These are phyloP conservation scores for Penicillium salamii DNA, from an alignment of 495 filamentous ascomycete genomes.

Conservation along the genomic window DNA sequence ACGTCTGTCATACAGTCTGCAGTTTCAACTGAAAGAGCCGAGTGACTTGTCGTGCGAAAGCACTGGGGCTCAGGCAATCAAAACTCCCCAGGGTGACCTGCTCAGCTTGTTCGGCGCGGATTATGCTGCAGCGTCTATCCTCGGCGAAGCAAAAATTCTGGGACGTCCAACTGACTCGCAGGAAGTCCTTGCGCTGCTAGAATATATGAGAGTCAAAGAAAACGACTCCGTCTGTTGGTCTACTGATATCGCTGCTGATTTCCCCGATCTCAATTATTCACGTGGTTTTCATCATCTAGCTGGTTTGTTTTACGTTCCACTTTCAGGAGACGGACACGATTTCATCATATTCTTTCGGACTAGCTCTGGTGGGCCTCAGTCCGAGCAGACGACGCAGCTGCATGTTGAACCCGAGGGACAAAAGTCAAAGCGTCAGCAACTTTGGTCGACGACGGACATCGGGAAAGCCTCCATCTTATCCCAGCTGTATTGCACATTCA, in stretches of 20 bases:
- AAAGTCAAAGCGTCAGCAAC: neutral
- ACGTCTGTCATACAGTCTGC: constrained; percentile 74
- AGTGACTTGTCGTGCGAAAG: neutral
- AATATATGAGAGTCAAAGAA: constrained; percentile 70
- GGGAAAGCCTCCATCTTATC: constrained; percentile 86
- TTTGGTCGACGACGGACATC: constrained; percentile 49
- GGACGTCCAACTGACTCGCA: constrained; percentile 71
- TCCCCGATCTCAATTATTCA: constrained; percentile 73
- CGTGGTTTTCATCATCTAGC: constrained; percentile 75
- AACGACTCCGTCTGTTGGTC: constrained; percentile 71
- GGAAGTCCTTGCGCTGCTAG: constrained; percentile 74
- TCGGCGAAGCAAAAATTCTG: constrained; percentile 79
- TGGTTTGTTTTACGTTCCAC: constrained; percentile 73
- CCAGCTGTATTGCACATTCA: constrained; percentile 81
- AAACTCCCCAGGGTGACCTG: constrained; percentile 14
- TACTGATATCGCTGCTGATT: constrained; percentile 69
- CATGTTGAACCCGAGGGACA: neutral
- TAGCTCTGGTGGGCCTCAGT: constrained; percentile 8
- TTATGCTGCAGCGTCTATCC: constrained; percentile 75
- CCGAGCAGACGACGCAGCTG: neutral
- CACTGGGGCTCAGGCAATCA: neutral
- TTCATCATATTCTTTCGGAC: constrained; percentile 82
- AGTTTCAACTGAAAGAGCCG: constrained; percentile 50
- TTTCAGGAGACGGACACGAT: constrained; percentile 68
- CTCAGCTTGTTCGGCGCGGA: constrained; percentile 51